Conservation (phyloP, 2,329 filamentous ascomycete genomes). For the Malbranchea cinnamomea region DNA sequence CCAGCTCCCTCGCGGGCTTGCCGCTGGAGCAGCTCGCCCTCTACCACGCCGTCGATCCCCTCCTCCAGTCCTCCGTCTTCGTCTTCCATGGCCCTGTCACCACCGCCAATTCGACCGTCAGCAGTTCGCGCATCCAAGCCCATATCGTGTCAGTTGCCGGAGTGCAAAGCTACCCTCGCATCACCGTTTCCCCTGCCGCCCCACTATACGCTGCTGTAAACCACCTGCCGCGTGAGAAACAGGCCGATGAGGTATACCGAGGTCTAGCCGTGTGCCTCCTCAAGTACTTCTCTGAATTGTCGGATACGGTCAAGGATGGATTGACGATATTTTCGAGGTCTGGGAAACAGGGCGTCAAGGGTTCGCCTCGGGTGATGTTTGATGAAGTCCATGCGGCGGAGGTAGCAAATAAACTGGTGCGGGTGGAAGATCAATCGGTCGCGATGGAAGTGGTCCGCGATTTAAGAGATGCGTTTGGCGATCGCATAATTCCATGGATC, state of each 20-base stretch:
- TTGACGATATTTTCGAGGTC: conserved; percentile 42
- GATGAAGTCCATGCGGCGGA: conserved; percentile 87
- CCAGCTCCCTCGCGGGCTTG: conserved; percentile 58
- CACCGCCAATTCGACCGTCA: conserved; percentile 70
- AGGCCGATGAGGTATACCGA: conserved; percentile 85
- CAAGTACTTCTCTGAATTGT: conserved; percentile 87
- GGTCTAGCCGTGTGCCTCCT: conserved; percentile 81
- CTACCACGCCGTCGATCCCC: conserved; percentile 77
- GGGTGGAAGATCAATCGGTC: conserved; percentile 59
- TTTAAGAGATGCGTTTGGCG: conserved; percentile 60
- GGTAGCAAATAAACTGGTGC: conserved; percentile 69
- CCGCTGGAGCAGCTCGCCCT: conserved; percentile 70
- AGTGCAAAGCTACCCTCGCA: conserved; percentile 73
- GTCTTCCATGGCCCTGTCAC: conserved; percentile 88
- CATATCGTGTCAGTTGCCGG: conserved; percentile 85
- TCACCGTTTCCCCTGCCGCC: conserved; percentile 86
- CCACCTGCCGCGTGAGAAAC: conserved; percentile 79
- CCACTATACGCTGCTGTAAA: conserved; percentile 82
- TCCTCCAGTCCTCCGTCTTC: conserved; percentile 62
- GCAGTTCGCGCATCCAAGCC: conserved; percentile 85
- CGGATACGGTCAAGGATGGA: conserved; percentile 57
- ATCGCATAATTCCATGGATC: conserved; percentile 69
- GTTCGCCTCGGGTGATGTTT: conserved; percentile 58
- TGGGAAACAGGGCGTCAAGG: conserved; percentile 44
- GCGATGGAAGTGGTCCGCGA: conserved; percentile 61